These are phyloP conservation scores for Colletotrichum sp. DNA, from an alignment of 2,329 filamentous ascomycete species.

Conservation along the genomic window DNA sequence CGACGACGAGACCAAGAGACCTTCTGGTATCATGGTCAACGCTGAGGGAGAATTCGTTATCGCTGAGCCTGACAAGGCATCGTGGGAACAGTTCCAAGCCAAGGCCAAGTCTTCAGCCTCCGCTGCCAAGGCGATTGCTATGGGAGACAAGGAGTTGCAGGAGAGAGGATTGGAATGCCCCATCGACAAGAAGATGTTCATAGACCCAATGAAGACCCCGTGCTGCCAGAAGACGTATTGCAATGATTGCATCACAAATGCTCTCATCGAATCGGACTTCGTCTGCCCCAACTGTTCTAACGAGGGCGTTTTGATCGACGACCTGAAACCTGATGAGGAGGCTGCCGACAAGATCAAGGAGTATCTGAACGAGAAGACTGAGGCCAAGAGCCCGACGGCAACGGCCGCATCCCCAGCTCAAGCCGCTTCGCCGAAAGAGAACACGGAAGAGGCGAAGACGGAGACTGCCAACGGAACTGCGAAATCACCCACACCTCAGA, in stretches of 20 bases:
- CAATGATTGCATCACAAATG: constrained; percentile 99
- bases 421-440: constrained; percentile 32
- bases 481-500: constrained; percentile 32
- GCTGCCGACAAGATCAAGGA: constrained; percentile 78
- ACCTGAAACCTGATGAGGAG: constrained; percentile 84
- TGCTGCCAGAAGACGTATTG: constrained; percentile 99
- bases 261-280: constrained; percentile 97
- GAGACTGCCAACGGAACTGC: constrained; percentile 17
- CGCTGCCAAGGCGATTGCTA: constrained; percentile 77
- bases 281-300: constrained; percentile 90
- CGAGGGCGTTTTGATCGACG: constrained; percentile 91
- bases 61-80: constrained; percentile 91
- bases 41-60: constrained; percentile 97
- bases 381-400: constrained; percentile 53
- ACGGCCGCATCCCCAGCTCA: constrained; percentile 35
- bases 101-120: constrained; percentile 88
- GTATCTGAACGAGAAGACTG: constrained; percentile 67
- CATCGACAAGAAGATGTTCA: constrained; percentile 97
- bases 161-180: constrained; percentile 90
- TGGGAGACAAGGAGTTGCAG: constrained; percentile 85
- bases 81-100: constrained; percentile 97
- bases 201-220: constrained; percentile 98
- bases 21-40: constrained; percentile 95
- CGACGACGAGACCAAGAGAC: constrained; percentile 80
- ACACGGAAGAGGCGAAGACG: constrained; percentile 3